Percentiles rank a stretch among this genome's conserved stretches.
These are phyloP conservation scores for Pythium oligandrum DNA, from an alignment of 352 stramenopile species.

Conservation along the genomic window DNA sequence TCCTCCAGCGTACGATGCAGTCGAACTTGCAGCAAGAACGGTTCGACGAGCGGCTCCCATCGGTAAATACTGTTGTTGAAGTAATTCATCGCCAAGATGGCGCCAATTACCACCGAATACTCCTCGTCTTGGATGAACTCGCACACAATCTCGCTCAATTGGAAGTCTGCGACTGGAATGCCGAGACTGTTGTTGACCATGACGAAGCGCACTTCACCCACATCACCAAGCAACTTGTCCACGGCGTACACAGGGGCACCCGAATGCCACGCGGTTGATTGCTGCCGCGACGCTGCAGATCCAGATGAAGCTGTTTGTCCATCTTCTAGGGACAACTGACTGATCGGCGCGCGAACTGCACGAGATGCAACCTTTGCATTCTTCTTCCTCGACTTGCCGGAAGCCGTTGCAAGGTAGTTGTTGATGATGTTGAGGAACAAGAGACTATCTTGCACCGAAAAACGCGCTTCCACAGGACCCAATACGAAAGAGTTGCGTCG, in stretches of 20 bases:
- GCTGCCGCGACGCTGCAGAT: no score
- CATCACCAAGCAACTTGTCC: constrained; percentile 81
- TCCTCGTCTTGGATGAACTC: constrained; percentile 86
- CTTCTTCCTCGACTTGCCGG: no score
- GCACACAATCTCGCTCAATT: constrained; percentile 84
- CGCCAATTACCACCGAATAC: constrained; percentile 72
- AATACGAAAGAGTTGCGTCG: constrained; percentile 77
- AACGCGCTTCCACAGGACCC: constrained; percentile 75
- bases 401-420: constrained; percentile 64
- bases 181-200: constrained; percentile 87
- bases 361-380: no score
- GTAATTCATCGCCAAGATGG: constrained; percentile 81
- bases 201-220: constrained; percentile 79
- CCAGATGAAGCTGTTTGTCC: no score
- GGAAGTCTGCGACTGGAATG: constrained; percentile 83
- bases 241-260: constrained; percentile 28
- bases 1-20: constrained; percentile 64
- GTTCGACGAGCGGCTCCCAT: constrained; percentile 84
- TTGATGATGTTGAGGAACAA: constrained; percentile 83
- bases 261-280: no score
- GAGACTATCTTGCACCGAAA: constrained; percentile 83
- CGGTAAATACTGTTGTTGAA: constrained; percentile 91
- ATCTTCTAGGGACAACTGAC: no score
- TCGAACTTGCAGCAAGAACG: constrained; percentile 75
- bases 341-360: no score